Percentiles rank a stretch among this genome's conserved stretches.
Evolutionary conservation across 169 alveolate species (phyloP).

Genomic region (Cardiosporidium cionae): DNA sequence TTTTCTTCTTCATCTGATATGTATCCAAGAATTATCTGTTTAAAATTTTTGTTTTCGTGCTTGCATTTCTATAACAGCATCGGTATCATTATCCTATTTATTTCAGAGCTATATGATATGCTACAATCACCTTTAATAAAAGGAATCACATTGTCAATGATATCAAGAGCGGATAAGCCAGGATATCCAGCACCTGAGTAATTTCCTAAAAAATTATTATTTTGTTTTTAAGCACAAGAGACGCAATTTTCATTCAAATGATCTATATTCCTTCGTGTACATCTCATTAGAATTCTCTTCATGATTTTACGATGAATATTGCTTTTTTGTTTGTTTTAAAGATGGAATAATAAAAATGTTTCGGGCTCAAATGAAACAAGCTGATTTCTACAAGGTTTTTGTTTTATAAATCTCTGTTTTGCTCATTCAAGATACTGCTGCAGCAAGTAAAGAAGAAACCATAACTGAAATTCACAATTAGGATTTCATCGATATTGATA

Average conservation of each 20-base stretch:
- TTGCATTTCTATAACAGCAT: too few species aligned
- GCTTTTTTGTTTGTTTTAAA: neutral
- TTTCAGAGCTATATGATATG: too few species aligned
- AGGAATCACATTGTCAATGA: conserved; percentile 15
- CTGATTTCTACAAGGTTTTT: too few species aligned
- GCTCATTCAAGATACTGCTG: neutral
- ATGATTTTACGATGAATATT: too few species aligned
- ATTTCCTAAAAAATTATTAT: too few species aligned
- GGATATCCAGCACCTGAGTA: conserved; percentile 28
- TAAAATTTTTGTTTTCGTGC: too few species aligned
- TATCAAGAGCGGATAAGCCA: conserved; percentile 13
- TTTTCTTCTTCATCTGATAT: conserved; percentile 24
- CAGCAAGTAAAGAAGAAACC: neutral
- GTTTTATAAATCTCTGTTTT: too few species aligned
- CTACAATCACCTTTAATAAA: too few species aligned
- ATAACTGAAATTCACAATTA: neutral
- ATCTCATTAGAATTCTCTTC: neutral
- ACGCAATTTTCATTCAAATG: neutral
- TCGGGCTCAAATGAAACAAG: too few species aligned
- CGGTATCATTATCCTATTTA: too few species aligned
- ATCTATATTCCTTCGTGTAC: neutral
- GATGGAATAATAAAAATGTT: too few species aligned
- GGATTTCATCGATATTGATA: neutral
- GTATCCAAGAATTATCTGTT: too few species aligned
- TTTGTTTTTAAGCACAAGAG: neutral